phyloP scores from a whole-genome alignment of 495 filamentous ascomycete genomes.

The Hypoxylon trugodes region DNA sequence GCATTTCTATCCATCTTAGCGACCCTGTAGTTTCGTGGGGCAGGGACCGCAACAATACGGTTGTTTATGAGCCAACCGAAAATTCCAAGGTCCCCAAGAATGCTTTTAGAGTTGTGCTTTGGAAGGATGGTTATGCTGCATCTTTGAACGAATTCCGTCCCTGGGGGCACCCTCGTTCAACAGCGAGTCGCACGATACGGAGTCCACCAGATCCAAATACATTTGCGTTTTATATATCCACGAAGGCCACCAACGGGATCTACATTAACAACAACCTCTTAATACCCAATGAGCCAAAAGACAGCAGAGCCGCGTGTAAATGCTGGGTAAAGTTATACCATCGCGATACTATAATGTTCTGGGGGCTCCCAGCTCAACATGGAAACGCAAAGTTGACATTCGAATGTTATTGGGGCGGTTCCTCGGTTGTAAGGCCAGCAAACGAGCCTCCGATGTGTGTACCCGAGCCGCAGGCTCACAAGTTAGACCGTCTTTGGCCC shows the following conservation, averaged over 20 bases:
- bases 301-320: slow-evolving; percentile 54
- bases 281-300: slow-evolving; percentile 54
- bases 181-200: slow-evolving; percentile 36
- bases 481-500: slow-evolving; percentile 44
- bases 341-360: slow-evolving; percentile 76
- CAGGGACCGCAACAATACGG: slow-evolving; percentile 66
- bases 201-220: slow-evolving; percentile 56
- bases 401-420: slow-evolving; percentile 58
- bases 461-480: slow-evolving; percentile 31
- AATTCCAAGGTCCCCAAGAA: slow-evolving; percentile 81
- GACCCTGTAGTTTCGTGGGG: slow-evolving; percentile 78
- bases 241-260: slow-evolving; percentile 74
- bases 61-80: slow-evolving; percentile 62
- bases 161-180: slow-evolving; percentile 47
- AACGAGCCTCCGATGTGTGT: slow-evolving; percentile 30
- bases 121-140: slow-evolving; percentile 68
- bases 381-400: slow-evolving; percentile 48
- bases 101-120: slow-evolving; percentile 80
- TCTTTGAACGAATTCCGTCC: slow-evolving; percentile 47
- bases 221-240: slow-evolving; percentile 75
- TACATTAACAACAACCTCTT: slow-evolving; percentile 73
- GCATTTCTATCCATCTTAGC: slow-evolving; percentile 68
- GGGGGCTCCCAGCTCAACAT: slow-evolving; percentile 48
- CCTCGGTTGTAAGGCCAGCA: slow-evolving; percentile 40
- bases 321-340: slow-evolving; percentile 74